Conservation (phyloP, 1,139 yeast species). For the Cylindricascospora bacillispora region DNA sequence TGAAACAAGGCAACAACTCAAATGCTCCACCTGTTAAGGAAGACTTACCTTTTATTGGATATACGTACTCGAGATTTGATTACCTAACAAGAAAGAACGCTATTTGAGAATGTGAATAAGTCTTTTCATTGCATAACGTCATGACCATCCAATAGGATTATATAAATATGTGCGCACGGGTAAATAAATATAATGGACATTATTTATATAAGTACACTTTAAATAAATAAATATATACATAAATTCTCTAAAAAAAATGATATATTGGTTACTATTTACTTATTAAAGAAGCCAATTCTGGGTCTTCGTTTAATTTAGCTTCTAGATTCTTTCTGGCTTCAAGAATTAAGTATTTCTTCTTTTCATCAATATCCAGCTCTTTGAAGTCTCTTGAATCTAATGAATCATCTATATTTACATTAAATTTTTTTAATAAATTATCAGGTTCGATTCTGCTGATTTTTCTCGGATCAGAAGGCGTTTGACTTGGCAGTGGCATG, state of each 20-base stretch:
- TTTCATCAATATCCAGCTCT: slow-evolving; percentile 19
- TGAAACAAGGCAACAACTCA: slow-evolving; percentile 27
- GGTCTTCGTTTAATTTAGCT: slow-evolving; percentile 12
- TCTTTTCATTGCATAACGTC: too few species aligned
- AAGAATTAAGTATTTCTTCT: slow-evolving; percentile 23
- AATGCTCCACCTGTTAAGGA: slow-evolving; percentile 39
- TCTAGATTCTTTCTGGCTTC: slow-evolving; percentile 24
- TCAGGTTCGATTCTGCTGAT: slow-evolving; percentile 22
- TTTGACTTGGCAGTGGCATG: slow-evolving; percentile 1
- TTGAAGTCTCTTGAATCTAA: slow-evolving; percentile 9
- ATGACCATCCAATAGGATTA: too few species aligned
- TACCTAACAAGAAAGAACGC: slow-evolving; percentile 83
- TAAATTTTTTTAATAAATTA: slow-evolving; percentile 18
- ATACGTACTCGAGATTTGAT: slow-evolving; percentile 89
- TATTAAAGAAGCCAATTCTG: slow-evolving; percentile 5
- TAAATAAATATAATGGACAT: too few species aligned
- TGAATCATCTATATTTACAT: slow-evolving; percentile 16
- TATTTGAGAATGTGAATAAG: too few species aligned
- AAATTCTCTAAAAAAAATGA: too few species aligned
- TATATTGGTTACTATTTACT: too few species aligned
- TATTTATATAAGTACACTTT: too few species aligned
- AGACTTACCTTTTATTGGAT: slow-evolving; percentile 92
- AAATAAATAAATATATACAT: too few species aligned
- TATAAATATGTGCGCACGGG: too few species aligned
- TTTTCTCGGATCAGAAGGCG: slow-evolving; percentile 19